Evolutionary conservation across 495 filamentous ascomycete species (phyloP).

Genomic region (Trichoderma erinaceum): DNA sequence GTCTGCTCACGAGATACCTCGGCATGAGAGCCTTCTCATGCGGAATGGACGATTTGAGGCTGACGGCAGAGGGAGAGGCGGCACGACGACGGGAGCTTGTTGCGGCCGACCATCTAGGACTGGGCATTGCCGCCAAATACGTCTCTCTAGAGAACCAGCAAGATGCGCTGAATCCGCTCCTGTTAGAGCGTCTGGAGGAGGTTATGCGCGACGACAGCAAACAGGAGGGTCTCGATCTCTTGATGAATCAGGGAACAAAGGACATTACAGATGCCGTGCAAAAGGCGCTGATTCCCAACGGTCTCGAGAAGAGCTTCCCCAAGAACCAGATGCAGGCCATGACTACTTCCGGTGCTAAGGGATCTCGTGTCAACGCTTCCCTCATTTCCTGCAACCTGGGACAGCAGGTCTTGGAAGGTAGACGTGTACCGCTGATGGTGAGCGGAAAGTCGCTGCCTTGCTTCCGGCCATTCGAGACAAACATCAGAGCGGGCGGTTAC

Average conservation of each 20-base stretch:
- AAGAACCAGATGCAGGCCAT: conserved; percentile 98
- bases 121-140: conserved; percentile 80
- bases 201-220: conserved; percentile 87
- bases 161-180: conserved; percentile 55
- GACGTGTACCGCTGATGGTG: conserved; percentile 94
- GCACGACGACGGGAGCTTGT: conserved; percentile 62
- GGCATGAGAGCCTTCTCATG: conserved; percentile 94
- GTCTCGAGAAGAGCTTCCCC: conserved; percentile 86
- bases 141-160: conserved; percentile 71
- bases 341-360: conserved; percentile 96
- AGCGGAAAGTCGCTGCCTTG: conserved; percentile 95
- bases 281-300: conserved; percentile 65
- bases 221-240: conserved; percentile 76
- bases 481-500: conserved; percentile 87
- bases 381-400: conserved; percentile 96
- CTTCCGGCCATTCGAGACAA: conserved; percentile 86
- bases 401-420: conserved; percentile 92
- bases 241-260: conserved; percentile 67
- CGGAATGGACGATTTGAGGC: conserved; percentile 90
- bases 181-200: conserved; percentile 74
- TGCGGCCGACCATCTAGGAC: conserved; percentile 65
- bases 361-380: conserved; percentile 86
- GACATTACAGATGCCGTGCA: conserved; percentile 76
- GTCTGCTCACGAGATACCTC: conserved; percentile 81
- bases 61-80: conserved; percentile 75